These are phyloP conservation scores for Phialophora verrucosa DNA, from an alignment of 2,329 filamentous ascomycete genomes.

Conservation along the genomic window DNA sequence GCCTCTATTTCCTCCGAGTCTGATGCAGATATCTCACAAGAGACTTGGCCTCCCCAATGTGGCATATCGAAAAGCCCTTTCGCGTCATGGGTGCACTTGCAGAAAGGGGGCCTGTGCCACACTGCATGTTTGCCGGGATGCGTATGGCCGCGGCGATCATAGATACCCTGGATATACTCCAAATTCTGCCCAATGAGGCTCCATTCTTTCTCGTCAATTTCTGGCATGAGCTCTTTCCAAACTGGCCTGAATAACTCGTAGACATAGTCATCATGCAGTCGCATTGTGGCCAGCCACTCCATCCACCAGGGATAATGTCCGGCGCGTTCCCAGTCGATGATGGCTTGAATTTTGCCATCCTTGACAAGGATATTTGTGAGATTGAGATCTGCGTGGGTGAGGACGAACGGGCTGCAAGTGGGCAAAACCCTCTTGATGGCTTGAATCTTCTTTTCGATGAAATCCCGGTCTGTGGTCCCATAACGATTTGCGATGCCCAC, in stretches of 20 bases:
- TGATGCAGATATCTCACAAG: not conserved
- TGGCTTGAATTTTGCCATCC: conserved; percentile 39
- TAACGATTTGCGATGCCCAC: not conserved
- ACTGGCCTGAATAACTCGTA: not conserved
- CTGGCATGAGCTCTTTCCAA: not conserved
- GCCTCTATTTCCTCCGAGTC: not conserved
- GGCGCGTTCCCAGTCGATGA: conserved; percentile 41
- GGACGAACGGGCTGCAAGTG: conserved; percentile 39
- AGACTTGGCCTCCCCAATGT: not conserved
- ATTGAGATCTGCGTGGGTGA: conserved; percentile 42
- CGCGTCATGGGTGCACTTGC: not conserved
- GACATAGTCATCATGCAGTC: not conserved
- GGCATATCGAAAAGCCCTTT: not conserved
- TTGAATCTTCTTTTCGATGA: conserved; percentile 24
- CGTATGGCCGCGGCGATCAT: not conserved
- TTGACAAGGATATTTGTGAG: conserved; percentile 42
- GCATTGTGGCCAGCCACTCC: not conserved
- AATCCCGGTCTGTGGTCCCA: conserved; percentile 1
- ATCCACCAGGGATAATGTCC: conserved; percentile 39
- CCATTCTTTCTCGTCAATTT: not conserved
- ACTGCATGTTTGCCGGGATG: not conserved
- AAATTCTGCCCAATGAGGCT: not conserved
- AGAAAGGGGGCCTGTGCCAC: not conserved
- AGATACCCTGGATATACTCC: not conserved
- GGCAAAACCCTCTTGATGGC: conserved; percentile 28